Evolutionary conservation across 2,329 filamentous ascomycete species (phyloP).

Genomic region (Fusarium albidum): DNA sequence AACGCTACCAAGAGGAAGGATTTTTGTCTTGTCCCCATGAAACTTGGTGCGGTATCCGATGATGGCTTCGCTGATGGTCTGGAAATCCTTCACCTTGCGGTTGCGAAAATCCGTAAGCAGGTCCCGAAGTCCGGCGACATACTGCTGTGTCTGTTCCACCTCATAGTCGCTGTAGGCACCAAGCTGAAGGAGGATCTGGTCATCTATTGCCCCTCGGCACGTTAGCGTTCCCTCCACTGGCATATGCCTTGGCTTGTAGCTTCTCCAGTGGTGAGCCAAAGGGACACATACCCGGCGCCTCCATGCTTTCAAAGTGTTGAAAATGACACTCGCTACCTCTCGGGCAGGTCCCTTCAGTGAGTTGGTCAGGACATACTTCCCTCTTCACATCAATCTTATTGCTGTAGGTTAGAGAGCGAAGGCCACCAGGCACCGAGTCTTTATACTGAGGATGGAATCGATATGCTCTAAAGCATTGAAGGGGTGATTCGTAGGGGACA

Average conservation of each 20-base stretch:
- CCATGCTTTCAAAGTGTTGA: conserved; percentile 74
- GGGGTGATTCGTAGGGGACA: conserved; percentile 80
- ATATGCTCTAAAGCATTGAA: conserved; percentile 85
- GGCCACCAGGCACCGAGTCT: conserved; percentile 75
- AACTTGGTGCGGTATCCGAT: conserved; percentile 72
- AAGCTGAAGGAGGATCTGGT: conserved; percentile 76
- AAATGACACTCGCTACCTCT: conserved; percentile 76
- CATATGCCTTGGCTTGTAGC: conserved; percentile 30
- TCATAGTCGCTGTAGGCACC: conserved; percentile 72
- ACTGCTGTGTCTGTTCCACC: conserved; percentile 67
- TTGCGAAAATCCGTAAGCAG: conserved; percentile 68
- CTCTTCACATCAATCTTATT: conserved; percentile 83
- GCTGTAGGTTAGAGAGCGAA: conserved; percentile 92
- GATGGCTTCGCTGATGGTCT: conserved; percentile 72
- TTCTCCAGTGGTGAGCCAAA: conserved; percentile 24
- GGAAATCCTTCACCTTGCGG: conserved; percentile 70
- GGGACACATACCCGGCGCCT: conserved; percentile 48
- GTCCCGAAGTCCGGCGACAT: conserved; percentile 68
- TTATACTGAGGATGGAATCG: conserved; percentile 86
- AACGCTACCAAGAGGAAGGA: conserved; percentile 65
- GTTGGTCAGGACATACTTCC: conserved; percentile 79
- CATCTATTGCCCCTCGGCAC: conserved; percentile 62
- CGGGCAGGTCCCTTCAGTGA: conserved; percentile 72
- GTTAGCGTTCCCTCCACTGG: conserved; percentile 58
- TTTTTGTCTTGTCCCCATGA: conserved; percentile 68